A percentile compares a stretch with the other conserved stretches of the same genome.
Conservation (phyloP, 2,329 filamentous ascomycete species). For the Aspergillus pseudonomiae region DNA sequence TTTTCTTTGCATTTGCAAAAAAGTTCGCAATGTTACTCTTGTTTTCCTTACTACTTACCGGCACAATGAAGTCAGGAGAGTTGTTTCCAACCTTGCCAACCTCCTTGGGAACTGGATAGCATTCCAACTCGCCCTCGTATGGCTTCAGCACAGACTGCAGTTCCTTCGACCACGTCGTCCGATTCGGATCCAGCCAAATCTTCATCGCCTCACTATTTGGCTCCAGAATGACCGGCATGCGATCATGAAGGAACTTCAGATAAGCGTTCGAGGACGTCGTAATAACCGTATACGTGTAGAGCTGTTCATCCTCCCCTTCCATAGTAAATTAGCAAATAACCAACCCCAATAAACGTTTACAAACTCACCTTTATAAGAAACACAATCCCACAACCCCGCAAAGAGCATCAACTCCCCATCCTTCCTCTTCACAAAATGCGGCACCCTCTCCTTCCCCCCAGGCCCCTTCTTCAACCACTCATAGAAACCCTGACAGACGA, state of each 20-base stretch:
- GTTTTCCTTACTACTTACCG: constrained; percentile 81
- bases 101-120: constrained; percentile 83
- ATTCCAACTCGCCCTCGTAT: constrained; percentile 75
- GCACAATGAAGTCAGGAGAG: constrained; percentile 79
- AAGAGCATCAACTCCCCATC: constrained; percentile 86
- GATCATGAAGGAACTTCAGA: constrained; percentile 83
- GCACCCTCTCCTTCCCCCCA: constrained; percentile 75
- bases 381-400: constrained; percentile 89
- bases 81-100: constrained; percentile 95
- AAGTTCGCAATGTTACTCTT: constrained; percentile 94
- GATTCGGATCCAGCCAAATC: constrained; percentile 76
- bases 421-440: constrained; percentile 79
- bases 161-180: constrained; percentile 73
- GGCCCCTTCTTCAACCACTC: constrained; percentile 85
- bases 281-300: constrained; percentile 91
- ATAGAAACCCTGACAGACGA: constrained; percentile 90
- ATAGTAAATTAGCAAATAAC: neutral
- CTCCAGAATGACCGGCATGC: constrained; percentile 93
- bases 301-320: constrained; percentile 64
- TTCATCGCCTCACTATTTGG: constrained; percentile 70
- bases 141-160: constrained; percentile 80
- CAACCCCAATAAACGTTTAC: neutral
- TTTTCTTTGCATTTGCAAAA: constrained; percentile 65
- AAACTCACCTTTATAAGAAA: constrained; percentile 70
- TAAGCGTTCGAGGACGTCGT: constrained; percentile 85